A percentile compares a stretch with the other conserved stretches of the same genome.
Evolutionary conservation across 345 rosid genomes (phyloP).

Genomic region (Syzygium grande): DNA sequence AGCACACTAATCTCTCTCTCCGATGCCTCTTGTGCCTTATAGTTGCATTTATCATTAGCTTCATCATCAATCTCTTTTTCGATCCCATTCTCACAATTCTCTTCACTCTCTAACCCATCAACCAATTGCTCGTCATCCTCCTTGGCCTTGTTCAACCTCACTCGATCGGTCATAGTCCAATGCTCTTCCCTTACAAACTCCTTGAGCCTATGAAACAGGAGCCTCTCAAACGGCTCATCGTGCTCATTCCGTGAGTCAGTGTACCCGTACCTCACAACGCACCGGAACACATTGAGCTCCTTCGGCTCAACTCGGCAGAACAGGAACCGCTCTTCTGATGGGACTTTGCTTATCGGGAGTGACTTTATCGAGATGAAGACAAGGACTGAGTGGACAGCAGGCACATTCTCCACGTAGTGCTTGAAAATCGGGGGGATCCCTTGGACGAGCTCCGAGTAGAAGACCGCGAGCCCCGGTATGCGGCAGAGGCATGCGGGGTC

Average conservation of each 20-base stretch:
- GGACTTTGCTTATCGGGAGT: conserved; percentile 23
- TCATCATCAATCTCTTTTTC: neutral
- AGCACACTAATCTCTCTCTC: conserved; percentile 19
- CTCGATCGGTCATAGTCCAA: neutral
- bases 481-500: neutral
- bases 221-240: conserved; percentile 18
- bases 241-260: conserved; percentile 16
- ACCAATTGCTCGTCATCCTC: neutral
- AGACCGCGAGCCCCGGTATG: conserved; percentile 32
- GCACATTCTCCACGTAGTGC: conserved; percentile 32
- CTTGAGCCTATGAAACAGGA: conserved; percentile 19
- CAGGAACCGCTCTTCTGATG: conserved; percentile 20
- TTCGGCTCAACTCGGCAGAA: conserved; percentile 21
- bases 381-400: conserved; percentile 26
- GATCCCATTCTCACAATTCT: neutral
- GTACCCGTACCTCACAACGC: conserved; percentile 45
- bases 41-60: neutral
- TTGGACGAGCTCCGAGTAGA: conserved; percentile 37
- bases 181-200: conserved; percentile 21
- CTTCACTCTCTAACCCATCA: neutral
- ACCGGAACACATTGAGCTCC: conserved; percentile 21
- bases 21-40: neutral
- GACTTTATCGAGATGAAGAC: conserved; percentile 40
- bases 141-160: neutral
- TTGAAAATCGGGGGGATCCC: conserved; percentile 33